Percentiles rank a stretch among this genome's conserved stretches.
phyloP scores from a whole-genome alignment of 1,284 basidiomycete species.

The Serendipita sp. region DNA sequence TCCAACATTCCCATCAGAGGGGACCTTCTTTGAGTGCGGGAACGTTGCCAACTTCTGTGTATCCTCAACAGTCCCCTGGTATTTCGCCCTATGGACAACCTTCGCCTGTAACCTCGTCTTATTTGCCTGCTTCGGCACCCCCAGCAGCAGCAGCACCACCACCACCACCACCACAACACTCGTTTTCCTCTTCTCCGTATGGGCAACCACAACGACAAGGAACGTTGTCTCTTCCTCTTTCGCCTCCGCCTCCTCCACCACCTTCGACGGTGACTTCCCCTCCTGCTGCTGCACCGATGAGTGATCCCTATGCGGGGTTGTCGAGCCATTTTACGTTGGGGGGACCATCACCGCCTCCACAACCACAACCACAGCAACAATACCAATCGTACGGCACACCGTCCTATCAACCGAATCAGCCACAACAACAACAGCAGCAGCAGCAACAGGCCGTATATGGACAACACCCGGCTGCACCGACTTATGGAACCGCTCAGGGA shows the following conservation, averaged over 20 bases:
- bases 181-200: constrained; percentile 14
- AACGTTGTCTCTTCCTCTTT: constrained; percentile 14
- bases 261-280: constrained; percentile 17
- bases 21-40: no score
- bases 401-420: constrained; percentile 15
- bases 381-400: constrained; percentile 12
- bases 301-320: constrained; percentile 14
- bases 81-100: not conserved
- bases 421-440: constrained; percentile 10
- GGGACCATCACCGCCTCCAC: constrained; percentile 10
- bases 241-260: constrained; percentile 20
- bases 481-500: not conserved
- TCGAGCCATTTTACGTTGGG: constrained; percentile 13
- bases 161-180: not conserved
- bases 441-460: constrained; percentile 11
- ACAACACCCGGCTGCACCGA: constrained; percentile 8
- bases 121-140: no score
- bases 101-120: not conserved
- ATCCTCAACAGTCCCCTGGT: not conserved
- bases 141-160: no score
- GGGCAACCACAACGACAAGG: constrained; percentile 12
- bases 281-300: constrained; percentile 18
- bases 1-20: not conserved
- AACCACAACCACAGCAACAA: constrained; percentile 17
- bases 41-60: not conserved